Base-by-base conservation (phyloP, 805 yeast species). In the Grigorovia jiainica region DNA sequence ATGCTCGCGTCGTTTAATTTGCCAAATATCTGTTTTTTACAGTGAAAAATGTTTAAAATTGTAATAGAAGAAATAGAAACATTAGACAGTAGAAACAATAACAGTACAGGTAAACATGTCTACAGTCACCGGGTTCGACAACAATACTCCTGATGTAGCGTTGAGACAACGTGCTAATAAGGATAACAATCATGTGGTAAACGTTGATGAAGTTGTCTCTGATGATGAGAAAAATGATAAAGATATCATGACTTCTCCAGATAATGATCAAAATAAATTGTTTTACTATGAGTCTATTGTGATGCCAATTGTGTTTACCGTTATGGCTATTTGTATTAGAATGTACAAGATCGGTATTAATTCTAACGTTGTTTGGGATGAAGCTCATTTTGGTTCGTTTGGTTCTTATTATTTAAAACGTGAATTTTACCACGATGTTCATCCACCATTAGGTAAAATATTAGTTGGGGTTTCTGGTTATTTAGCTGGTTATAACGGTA, bases 311-410 rank as follows among this genome's bases (percentile, higher is more conserved):
- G 5, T 68, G 1, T 57, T 75, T 37, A 73, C 79, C 0, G 48
- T 53, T 0, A 17, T 73, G 5, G 69, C 84, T 3, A 63, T 73
- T 23, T 74, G 68, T 45, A 72, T 79, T 7, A 71, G 92, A 53
- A 68, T 79, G 47, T 72, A 78, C 52, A 70, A 72, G 38, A 78
- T 84, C 39, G 78, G 74, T 18, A 62, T 64, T 25, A 71, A 78
- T 44, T 60, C 73, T 39, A 70, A 68, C 42, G 90, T 84, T 38
- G 81, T 82, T 7, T 84, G 95, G 95, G 95, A 84, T 65, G 95
- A 84, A 61, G 92, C 94, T 5, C 95, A 84, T 67, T 84, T 84
- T 59, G 95, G 92, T 34, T 82, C 82, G 58, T 84, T 84, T 58
- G 94, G 94, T 36, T 79, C 90, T 3, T 78, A 82, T 54, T 84